A percentile compares a stretch with the other conserved stretches of the same genome.
phyloP scores from a whole-genome alignment of 345 rosid genomes.

The Eucalyptus sp. region DNA sequence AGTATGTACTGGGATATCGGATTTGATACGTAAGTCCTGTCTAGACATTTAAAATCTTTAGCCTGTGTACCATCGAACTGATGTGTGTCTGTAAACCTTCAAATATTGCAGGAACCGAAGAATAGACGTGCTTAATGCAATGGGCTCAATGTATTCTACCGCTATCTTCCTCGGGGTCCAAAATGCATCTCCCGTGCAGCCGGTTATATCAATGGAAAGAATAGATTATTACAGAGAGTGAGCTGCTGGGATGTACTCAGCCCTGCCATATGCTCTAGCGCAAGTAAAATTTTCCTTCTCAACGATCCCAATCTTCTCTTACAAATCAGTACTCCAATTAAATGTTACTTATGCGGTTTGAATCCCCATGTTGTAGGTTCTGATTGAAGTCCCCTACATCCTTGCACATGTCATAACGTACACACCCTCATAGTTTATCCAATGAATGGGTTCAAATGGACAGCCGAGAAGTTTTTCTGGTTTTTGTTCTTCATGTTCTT shows the following conservation, averaged over 20 bases:
- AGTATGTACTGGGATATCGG: slow-evolving; percentile 28
- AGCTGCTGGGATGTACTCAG: slow-evolving; percentile 42
- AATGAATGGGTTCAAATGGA: slow-evolving; percentile 33
- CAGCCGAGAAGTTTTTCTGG: slow-evolving; percentile 27
- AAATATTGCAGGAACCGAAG: not conserved
- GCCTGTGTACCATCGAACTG: not conserved
- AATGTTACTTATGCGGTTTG: not conserved
- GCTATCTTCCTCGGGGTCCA: slow-evolving; percentile 23
- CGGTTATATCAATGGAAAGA: slow-evolving; percentile 27
- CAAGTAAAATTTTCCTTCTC: slow-evolving; percentile 8
- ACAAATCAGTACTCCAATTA: not conserved
- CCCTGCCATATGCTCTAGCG: slow-evolving; percentile 32
- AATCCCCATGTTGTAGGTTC: slow-evolving; percentile 1
- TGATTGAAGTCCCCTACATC: slow-evolving; percentile 30
- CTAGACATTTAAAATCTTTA: not conserved
- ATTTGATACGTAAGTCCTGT: slow-evolving; percentile 4
- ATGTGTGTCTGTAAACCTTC: not conserved
- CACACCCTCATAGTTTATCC: slow-evolving; percentile 15
- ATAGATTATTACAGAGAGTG: slow-evolving; percentile 29
- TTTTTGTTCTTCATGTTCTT: slow-evolving; percentile 30
- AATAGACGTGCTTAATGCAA: slow-evolving; percentile 18
- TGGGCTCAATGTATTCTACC: slow-evolving; percentile 34
- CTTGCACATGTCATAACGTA: slow-evolving; percentile 13
- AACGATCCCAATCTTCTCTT: not conserved
- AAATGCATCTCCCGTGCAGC: slow-evolving; percentile 17